Percentiles rank a stretch among this genome's conserved stretches.
These are phyloP conservation scores for Durio zibethinus DNA, from an alignment of 345 rosid species.

Conservation along the genomic window DNA sequence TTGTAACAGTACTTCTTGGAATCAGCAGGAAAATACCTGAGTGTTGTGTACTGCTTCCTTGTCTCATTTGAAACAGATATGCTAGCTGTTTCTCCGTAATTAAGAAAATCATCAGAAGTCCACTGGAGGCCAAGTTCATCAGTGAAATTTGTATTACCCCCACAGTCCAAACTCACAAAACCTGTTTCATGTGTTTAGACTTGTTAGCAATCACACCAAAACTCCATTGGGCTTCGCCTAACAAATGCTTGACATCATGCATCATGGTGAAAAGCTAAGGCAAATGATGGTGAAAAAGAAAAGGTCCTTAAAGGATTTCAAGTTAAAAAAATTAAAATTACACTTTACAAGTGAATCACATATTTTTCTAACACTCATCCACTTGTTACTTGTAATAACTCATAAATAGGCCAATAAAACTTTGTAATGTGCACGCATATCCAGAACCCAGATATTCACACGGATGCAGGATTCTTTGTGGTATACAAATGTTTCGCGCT, in stretches of 20 bases:
- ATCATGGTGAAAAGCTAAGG: background rate
- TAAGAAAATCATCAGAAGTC: conserved; percentile 61
- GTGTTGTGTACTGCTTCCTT: conserved; percentile 65
- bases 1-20: conserved; percentile 85
- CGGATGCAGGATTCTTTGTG: background rate
- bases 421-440: background rate
- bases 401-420: background rate
- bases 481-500: background rate
- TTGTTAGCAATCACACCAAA: conserved; percentile 7
- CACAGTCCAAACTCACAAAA: conserved; percentile 93
- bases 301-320: background rate
- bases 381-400: background rate
- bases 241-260: background rate
- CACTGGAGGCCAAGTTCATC: conserved; percentile 85
- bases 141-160: conserved; percentile 61
- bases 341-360: background rate
- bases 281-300: background rate
- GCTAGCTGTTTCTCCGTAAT: conserved; percentile 57
- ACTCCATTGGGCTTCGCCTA: background rate
- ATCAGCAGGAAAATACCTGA: conserved; percentile 94
- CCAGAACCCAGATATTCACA: conserved; percentile 4
- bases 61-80: conserved; percentile 64
- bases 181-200: conserved; percentile 42
- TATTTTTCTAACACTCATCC: background rate
- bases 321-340: background rate